A percentile compares a stretch with the other conserved stretches of the same genome.
Conservation (phyloP, 352 stramenopile species). For the Thalassiosira mediterranea region DNA sequence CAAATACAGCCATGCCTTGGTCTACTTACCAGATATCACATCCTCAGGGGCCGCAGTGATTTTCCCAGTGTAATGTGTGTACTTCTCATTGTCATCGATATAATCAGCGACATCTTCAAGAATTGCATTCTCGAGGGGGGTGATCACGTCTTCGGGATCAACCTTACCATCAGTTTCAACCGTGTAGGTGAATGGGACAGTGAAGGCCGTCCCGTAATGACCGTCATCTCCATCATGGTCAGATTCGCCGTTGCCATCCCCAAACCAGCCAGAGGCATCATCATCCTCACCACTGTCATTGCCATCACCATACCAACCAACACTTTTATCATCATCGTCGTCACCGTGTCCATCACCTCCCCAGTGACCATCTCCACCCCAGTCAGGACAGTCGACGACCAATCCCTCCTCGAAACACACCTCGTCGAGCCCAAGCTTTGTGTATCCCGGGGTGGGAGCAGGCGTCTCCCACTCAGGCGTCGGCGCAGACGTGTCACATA, state of each 20-base stretch:
- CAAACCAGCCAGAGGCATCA: neutral
- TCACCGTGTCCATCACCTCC: constrained; percentile 2
- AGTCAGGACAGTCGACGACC: constrained; percentile 1
- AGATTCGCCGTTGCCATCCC: neutral
- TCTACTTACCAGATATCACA: constrained; percentile 35
- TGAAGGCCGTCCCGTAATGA: constrained; percentile 7
- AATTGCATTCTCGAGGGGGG: constrained; percentile 38
- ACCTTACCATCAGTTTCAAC: constrained; percentile 32
- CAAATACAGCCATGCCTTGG: neutral
- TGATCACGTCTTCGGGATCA: constrained; percentile 12
- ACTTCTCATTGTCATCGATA: constrained; percentile 11
- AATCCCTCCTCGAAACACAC: constrained; percentile 12
- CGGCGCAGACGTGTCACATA: constrained; percentile 13
- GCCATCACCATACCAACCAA: constrained; percentile 17
- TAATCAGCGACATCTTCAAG: constrained; percentile 19
- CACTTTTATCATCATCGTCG: constrained; percentile 10
- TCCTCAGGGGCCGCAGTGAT: constrained; percentile 36
- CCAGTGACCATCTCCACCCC: too few relatives aligned
- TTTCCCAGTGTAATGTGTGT: constrained; percentile 12
- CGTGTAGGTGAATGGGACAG: constrained; percentile 38
- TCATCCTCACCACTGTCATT: neutral
- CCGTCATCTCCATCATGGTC: neutral
- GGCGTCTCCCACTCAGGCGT: neutral
- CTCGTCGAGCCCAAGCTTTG: neutral
- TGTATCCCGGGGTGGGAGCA: neutral